Conservation (phyloP, 148 eudicot genomes). For the Vaccinium vitisidaea region DNA sequence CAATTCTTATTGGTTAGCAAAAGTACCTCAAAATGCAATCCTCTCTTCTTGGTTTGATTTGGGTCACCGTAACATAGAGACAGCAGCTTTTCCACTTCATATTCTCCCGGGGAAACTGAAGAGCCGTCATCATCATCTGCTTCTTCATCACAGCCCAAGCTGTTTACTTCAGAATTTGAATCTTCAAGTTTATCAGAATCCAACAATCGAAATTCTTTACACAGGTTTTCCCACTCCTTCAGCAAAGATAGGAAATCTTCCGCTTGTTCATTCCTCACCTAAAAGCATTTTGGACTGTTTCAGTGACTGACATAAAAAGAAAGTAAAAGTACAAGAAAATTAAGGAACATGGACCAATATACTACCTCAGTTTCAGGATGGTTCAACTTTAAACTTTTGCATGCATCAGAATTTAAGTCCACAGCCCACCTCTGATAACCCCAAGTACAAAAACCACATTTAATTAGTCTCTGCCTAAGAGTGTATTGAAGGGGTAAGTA, state of each 20-base stretch:
- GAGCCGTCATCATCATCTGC: neutral
- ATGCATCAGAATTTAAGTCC: slow-evolving; percentile 33
- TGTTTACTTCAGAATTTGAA: neutral
- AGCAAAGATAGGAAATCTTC: slow-evolving; percentile 32
- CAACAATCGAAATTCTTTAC: slow-evolving; percentile 22
- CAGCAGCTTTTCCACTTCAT: slow-evolving; percentile 27
- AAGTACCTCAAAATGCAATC: slow-evolving; percentile 30
- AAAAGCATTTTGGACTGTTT: neutral
- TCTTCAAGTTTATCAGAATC: neutral
- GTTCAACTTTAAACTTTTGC: slow-evolving; percentile 34
- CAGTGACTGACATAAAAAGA: neutral
- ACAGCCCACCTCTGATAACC: slow-evolving; percentile 40
- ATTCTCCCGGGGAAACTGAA: slow-evolving; percentile 13
- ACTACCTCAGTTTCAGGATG: slow-evolving; percentile 39
- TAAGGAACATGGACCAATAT: neutral
- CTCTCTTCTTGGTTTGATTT: slow-evolving; percentile 3
- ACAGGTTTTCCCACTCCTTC: slow-evolving; percentile 38
- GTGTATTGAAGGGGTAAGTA: neutral
- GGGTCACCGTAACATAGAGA: slow-evolving; percentile 35
- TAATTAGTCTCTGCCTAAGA: neutral
- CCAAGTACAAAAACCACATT: neutral
- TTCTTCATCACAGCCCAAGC: slow-evolving; percentile 10
- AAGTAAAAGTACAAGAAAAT: neutral
- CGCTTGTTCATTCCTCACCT: slow-evolving; percentile 43
- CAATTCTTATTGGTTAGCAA: neutral